Evolutionary conservation across 2,329 filamentous ascomycete genomes (phyloP).

Genomic region (Aspergillus sp.): DNA sequence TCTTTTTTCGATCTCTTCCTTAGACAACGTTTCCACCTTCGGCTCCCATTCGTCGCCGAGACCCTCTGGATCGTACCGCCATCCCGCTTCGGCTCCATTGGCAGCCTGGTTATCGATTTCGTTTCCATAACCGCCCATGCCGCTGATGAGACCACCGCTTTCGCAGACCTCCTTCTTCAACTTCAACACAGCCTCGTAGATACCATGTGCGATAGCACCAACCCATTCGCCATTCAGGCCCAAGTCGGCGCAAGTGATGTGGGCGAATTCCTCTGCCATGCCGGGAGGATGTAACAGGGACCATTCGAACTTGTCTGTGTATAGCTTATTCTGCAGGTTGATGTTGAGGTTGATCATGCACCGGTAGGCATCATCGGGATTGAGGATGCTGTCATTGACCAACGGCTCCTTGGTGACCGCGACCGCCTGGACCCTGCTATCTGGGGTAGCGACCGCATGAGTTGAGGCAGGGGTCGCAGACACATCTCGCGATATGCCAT

Average conservation of each 20-base stretch:
- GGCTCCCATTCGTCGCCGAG: slow-evolving; percentile 82
- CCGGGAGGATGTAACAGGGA: slow-evolving; percentile 88
- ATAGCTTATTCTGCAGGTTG: slow-evolving; percentile 85
- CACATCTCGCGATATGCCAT: slow-evolving; percentile 49
- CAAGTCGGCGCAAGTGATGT: slow-evolving; percentile 87
- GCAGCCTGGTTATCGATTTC: slow-evolving; percentile 89
- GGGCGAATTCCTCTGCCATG: slow-evolving; percentile 87
- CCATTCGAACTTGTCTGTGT: slow-evolving; percentile 98
- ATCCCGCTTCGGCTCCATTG: slow-evolving; percentile 78
- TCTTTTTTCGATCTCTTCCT: slow-evolving; percentile 96
- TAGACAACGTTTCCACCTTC: slow-evolving; percentile 75
- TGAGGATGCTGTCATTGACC: slow-evolving; percentile 69
- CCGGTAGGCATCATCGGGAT: slow-evolving; percentile 90
- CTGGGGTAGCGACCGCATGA: slow-evolving; percentile 57
- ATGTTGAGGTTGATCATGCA: slow-evolving; percentile 90
- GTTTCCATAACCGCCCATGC: slow-evolving; percentile 62
- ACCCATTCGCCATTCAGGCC: slow-evolving; percentile 91
- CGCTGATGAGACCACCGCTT: slow-evolving; percentile 78
- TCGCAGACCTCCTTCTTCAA: slow-evolving; percentile 97
- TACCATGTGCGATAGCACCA: slow-evolving; percentile 88
- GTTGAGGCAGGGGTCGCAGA: slow-evolving; percentile 54
- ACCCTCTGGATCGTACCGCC: slow-evolving; percentile 92
- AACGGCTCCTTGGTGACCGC: slow-evolving; percentile 34
- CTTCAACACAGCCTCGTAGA: slow-evolving; percentile 89
- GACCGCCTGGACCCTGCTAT: slow-evolving; percentile 36